Evolutionary conservation across 371 early-diverging fungal species (phyloP).

Genomic region (Mucor indicus): DNA sequence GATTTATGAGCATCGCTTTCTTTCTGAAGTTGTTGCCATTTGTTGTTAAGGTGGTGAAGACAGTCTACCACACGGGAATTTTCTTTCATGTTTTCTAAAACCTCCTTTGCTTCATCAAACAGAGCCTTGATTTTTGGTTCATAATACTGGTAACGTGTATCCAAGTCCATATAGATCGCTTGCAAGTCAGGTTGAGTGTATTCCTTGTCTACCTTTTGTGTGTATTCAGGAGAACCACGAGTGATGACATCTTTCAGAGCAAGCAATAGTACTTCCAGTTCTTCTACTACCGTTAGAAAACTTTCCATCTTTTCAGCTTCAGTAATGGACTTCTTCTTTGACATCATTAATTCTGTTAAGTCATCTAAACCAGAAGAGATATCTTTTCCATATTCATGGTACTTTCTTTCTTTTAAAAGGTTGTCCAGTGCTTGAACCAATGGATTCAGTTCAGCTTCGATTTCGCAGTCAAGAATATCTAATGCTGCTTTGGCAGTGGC

Average conservation of each 20-base stretch:
- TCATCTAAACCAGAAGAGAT: slow-evolving; percentile 36
- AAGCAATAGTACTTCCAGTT: slow-evolving; percentile 41
- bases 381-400: slow-evolving; percentile 18
- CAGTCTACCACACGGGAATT: slow-evolving; percentile 53
- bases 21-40: slow-evolving; percentile 49
- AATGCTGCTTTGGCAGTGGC: slow-evolving; percentile 40
- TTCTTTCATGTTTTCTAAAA: slow-evolving; percentile 37
- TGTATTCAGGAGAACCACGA: slow-evolving; percentile 31
- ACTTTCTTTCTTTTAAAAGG: slow-evolving; percentile 32
- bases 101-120: slow-evolving; percentile 44
- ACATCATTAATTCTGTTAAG: slow-evolving; percentile 32
- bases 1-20: slow-evolving; percentile 47
- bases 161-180: slow-evolving; percentile 52
- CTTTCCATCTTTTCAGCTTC: slow-evolving; percentile 42
- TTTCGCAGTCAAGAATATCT: slow-evolving; percentile 40
- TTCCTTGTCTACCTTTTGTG: slow-evolving; percentile 27
- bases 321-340: slow-evolving; percentile 38
- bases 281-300: slow-evolving; percentile 45
- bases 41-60: slow-evolving; percentile 33
- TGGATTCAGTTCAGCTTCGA: slow-evolving; percentile 36
- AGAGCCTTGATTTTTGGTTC: slow-evolving; percentile 51
- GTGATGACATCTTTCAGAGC: slow-evolving; percentile 46
- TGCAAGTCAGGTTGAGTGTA: slow-evolving; percentile 51
- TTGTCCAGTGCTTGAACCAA: slow-evolving; percentile 36
- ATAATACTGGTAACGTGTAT: slow-evolving; percentile 52